Base-by-base conservation (phyloP, 2,329 filamentous ascomycete species). In the Penicillium sp. region DNA sequence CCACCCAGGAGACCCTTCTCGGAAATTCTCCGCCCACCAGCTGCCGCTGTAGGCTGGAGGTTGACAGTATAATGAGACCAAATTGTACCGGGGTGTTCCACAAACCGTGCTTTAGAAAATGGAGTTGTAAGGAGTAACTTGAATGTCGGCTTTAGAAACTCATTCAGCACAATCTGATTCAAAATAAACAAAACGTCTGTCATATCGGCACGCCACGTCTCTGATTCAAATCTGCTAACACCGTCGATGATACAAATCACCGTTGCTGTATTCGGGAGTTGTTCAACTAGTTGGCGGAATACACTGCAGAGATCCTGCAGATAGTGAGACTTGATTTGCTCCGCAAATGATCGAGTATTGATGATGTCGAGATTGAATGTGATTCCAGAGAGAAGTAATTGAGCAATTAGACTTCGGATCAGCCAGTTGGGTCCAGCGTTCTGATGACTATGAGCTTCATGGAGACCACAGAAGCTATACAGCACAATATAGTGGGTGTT, bases 401-500 rank as follows among this genome's bases (percentile, higher is more conserved):
- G 44, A 6, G 31, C 44, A 21, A 47, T 47, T 9, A 47, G 44
- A 19, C 28, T 33, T 21, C 44, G 44, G 36, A 47, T 47, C 10
- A 47, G 16, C 29, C 44, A 33, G 44, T 37, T 47, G 13, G 44
- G 44, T 14, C 44, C 44, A 6, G 13, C 31, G 2, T n/a, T 24
- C 8, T 19, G 29, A 47, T 36, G 28, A 23, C 28, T 24, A 5
- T 47, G 44, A 29, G 44, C 29, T 47, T 33, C 44, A n/a, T 47
- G 44, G 5, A 47, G 29, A 26, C 44, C 44, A 10, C 44, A 47
- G 31, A 47, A 47, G 6, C 13, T 13, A 18, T 34, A 9, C 29
- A 47, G 19, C 10, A 47, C 44, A n/a, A 47, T 36, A 16, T 47
- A 36, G 13, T 34, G 16, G 9, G 26, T 36, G 21, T 47, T 47